These are phyloP conservation scores for Balamuthia mandrillaris DNA, from an alignment of 208 protist genomes.

Conservation along the genomic window DNA sequence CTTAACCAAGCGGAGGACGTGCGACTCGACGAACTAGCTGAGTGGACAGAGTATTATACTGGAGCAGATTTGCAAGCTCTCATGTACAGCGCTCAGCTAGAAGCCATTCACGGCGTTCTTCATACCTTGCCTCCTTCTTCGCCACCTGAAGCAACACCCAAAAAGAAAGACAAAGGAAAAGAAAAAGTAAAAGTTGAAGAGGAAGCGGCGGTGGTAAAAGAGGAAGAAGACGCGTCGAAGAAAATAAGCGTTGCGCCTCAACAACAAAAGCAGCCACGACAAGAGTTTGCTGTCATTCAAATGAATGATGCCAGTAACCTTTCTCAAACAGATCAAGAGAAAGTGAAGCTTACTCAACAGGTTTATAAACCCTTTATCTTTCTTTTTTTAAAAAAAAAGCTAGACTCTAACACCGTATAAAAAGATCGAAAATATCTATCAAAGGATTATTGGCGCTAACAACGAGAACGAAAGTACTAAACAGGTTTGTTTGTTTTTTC, in stretches of 20 bases:
- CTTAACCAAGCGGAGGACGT: conserved; percentile 37
- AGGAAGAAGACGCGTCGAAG: background rate
- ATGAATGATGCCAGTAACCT: too few species aligned
- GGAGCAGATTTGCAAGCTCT: conserved; percentile 63
- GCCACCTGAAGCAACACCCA: too few species aligned
- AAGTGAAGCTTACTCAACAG: too few species aligned
- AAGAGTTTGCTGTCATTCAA: too few species aligned
- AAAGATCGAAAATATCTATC: conserved; percentile 7
- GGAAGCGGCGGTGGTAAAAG: background rate
- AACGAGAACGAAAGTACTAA: background rate
- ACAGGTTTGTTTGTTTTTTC: background rate
- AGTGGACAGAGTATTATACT: conserved; percentile 40
- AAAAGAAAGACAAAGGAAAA: too few species aligned
- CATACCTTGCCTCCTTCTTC: too few species aligned
- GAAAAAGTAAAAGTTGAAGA: background rate
- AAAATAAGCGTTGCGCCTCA: background rate
- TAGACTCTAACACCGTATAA: background rate
- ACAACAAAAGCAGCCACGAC: background rate
- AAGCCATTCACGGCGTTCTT: conserved; percentile 50
- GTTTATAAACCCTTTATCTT: too few species aligned
- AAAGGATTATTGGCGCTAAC: background rate
- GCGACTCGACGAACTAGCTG: conserved; percentile 28
- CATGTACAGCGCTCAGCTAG: conserved; percentile 55
- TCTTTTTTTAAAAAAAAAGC: too few species aligned
- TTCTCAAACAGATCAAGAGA: too few species aligned